phyloP scores from a whole-genome alignment of 148 eudicot genomes.

The Agrostemma githago region DNA sequence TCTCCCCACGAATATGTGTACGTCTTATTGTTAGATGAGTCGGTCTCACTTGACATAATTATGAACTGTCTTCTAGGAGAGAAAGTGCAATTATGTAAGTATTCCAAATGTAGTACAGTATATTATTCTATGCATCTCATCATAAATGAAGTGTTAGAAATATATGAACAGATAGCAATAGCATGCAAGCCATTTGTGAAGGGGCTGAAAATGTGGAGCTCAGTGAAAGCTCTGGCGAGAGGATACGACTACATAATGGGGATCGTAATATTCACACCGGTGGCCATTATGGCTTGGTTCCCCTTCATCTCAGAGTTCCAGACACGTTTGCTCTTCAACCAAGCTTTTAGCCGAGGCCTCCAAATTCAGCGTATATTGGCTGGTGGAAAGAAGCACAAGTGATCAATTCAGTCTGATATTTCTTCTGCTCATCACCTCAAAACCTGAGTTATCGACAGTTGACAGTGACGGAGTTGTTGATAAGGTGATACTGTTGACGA shows the following conservation, averaged over 20 bases:
- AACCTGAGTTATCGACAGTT: background rate
- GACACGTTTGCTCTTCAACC: constrained; percentile 70
- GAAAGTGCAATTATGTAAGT: background rate
- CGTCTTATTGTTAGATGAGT: background rate
- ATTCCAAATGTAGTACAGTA: background rate
- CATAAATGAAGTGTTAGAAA: background rate
- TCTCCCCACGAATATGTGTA: background rate
- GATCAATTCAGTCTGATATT: background rate
- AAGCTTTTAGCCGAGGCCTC: constrained; percentile 81
- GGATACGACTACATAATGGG: constrained; percentile 76
- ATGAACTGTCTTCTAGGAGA: background rate
- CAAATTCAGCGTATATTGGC: constrained; percentile 76
- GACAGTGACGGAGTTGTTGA: constrained; percentile 11
- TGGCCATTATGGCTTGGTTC: constrained; percentile 73
- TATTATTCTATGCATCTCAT: background rate
- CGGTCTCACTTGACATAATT: background rate
- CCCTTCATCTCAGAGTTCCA: constrained; percentile 76
- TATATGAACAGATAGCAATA: constrained; percentile 47
- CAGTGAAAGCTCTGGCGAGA: constrained; percentile 65
- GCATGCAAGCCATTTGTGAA: constrained; percentile 56
- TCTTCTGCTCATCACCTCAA: background rate
- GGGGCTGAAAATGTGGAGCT: constrained; percentile 67
- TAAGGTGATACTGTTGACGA: background rate
- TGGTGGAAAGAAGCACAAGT: constrained; percentile 73
- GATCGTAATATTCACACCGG: constrained; percentile 47